A percentile compares a stretch with the other conserved stretches of the same genome.
Conservation (phyloP, 1,284 basidiomycete genomes). For the Gymnopus androsaceus region DNA sequence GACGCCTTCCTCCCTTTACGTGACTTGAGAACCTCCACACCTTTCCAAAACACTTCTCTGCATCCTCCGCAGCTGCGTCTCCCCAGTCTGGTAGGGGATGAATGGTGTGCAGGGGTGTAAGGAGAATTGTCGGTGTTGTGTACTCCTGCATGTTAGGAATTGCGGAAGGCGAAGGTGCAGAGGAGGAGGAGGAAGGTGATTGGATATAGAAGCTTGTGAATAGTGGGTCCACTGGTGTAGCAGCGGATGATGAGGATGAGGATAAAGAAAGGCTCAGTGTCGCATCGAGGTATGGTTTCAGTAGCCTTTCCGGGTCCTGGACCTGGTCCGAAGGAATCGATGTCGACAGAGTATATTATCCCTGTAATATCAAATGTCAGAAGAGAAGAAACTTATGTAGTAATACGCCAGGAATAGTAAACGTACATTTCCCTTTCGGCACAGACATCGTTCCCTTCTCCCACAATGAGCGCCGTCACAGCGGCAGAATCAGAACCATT, state of each 20-base stretch:
- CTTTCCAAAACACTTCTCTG: conserved; percentile 66
- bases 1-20: neutral
- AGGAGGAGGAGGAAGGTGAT: conserved; percentile 23
- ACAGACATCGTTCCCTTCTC: conserved; percentile 85
- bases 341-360: conserved; percentile 62
- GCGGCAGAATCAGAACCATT: conserved; percentile 49
- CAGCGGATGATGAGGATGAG: conserved; percentile 7
- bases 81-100: conserved; percentile 53
- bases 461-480: conserved; percentile 76
- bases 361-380: conserved; percentile 37
- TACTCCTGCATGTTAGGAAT: neutral
- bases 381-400: neutral
- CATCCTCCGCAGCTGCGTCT: conserved; percentile 59
- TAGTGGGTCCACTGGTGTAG: conserved; percentile 36
- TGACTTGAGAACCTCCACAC: conserved; percentile 34
- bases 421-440: conserved; percentile 81
- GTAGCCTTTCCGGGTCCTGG: conserved; percentile 44
- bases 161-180: conserved; percentile 7
- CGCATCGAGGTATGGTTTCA: conserved; percentile 64
- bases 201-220: conserved; percentile 63
- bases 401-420: conserved; percentile 5
- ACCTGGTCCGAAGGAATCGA: conserved; percentile 35
- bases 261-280: conserved; percentile 33
- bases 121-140: conserved; percentile 3
- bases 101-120: conserved; percentile 38